Evolutionary conservation across 2,329 filamentous ascomycete genomes (phyloP).

Genomic region (Pleoardoris graminearum): DNA sequence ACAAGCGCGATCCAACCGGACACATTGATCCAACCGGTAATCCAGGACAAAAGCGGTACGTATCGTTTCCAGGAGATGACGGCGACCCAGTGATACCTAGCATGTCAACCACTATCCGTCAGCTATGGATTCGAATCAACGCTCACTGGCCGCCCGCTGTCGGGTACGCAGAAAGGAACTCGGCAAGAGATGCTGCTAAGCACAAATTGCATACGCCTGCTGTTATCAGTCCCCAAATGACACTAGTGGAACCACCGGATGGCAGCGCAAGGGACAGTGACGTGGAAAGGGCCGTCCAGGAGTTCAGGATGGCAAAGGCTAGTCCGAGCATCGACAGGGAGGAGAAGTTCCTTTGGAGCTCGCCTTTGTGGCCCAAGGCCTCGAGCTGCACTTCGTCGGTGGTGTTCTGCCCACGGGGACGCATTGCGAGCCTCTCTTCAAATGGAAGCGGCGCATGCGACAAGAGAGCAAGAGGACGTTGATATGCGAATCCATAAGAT

Average conservation of each 20-base stretch:
- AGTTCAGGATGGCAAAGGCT: conserved; percentile 66
- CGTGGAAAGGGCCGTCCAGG: conserved; percentile 64
- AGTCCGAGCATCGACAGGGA: conserved; percentile 64
- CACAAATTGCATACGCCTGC: conserved; percentile 68
- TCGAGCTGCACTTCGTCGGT: conserved; percentile 43
- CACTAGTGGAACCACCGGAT: conserved; percentile 69
- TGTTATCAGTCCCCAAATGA: conserved; percentile 69
- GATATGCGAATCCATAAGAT: too few species aligned
- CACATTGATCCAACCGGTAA: conserved; percentile 73
- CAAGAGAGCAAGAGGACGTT: background rate
- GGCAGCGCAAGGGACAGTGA: conserved; percentile 66
- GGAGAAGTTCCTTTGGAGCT: conserved; percentile 62
- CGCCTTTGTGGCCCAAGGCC: conserved; percentile 59
- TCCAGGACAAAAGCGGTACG: conserved; percentile 67
- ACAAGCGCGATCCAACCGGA: conserved; percentile 71
- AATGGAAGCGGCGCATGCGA: background rate
- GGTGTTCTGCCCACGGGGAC: conserved; percentile 15
- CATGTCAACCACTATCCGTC: conserved; percentile 38
- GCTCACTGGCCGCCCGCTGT: conserved; percentile 47
- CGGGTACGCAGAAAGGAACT: conserved; percentile 69
- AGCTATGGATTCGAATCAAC: background rate
- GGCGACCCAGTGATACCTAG: conserved; percentile 70
- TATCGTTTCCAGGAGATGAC: conserved; percentile 63
- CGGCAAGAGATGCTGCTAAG: conserved; percentile 69
- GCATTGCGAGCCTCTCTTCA: conserved; percentile 23